phyloP scores from a whole-genome alignment of 2,329 filamentous ascomycete species.

The Aureobasidium zeae region DNA sequence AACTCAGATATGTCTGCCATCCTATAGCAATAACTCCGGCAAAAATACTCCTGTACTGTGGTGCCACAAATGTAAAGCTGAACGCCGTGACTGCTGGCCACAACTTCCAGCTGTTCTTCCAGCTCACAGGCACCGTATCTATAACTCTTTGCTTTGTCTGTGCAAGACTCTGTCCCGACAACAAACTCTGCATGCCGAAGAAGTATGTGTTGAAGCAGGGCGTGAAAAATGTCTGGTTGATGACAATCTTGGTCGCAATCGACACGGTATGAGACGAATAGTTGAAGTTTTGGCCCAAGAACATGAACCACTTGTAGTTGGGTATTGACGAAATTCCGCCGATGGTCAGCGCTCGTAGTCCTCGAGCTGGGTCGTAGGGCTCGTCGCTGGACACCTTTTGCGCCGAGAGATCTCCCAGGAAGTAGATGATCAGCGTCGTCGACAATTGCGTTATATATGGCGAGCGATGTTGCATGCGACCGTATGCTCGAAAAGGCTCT shows the following conservation, averaged over 20 bases:
- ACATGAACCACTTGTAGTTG: constrained; percentile 74
- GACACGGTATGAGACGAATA: constrained; percentile 63
- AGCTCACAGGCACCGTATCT: constrained; percentile 65
- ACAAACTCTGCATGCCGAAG: constrained; percentile 42
- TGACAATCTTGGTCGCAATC: constrained; percentile 63
- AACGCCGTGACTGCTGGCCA: constrained; percentile 85
- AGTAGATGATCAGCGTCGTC: constrained; percentile 68
- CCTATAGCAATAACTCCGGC: constrained; percentile 67
- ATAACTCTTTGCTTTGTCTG: constrained; percentile 63
- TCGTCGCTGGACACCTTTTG: constrained; percentile 48
- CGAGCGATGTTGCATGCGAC: constrained; percentile 57
- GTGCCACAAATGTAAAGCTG: constrained; percentile 71
- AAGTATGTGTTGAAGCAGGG: constrained; percentile 50
- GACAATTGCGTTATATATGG: constrained; percentile 74
- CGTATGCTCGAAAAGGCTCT: constrained; percentile 49
- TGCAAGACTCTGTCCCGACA: constrained; percentile 50
- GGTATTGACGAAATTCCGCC: constrained; percentile 67
- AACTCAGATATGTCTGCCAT: constrained; percentile 87
- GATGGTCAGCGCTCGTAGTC: constrained; percentile 62
- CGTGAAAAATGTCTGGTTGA: constrained; percentile 75
- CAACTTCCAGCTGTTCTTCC: constrained; percentile 71
- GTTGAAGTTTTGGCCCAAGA: constrained; percentile 74
- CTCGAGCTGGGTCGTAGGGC: constrained; percentile 59
- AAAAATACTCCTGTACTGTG: constrained; percentile 74
- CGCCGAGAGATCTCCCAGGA: constrained; percentile 67